phyloP scores from a whole-genome alignment of 352 stramenopile genomes.

The Peronosclerospora sorghi region DNA sequence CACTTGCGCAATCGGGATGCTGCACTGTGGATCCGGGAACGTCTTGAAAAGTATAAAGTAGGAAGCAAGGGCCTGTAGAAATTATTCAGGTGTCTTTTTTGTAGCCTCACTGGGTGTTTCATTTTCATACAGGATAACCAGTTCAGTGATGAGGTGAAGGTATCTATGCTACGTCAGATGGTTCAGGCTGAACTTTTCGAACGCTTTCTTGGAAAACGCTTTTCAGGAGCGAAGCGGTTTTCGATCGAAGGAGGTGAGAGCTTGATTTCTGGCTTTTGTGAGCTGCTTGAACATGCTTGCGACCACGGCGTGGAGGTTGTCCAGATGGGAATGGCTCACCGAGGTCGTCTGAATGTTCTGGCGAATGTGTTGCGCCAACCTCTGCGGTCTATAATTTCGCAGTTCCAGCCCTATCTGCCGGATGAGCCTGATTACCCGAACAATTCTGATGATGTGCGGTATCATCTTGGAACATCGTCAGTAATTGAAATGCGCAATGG shows the following conservation, averaged over 20 bases:
- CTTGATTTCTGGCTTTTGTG: slow-evolving; percentile 91
- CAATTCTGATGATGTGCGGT: slow-evolving; percentile 84
- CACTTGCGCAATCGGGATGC: slow-evolving; percentile 92
- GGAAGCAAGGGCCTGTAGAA: background rate
- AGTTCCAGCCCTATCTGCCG: slow-evolving; percentile 78
- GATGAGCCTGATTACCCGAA: slow-evolving; percentile 80
- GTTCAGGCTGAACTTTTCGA: slow-evolving; percentile 96
- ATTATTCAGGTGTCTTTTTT: background rate
- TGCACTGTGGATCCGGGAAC: slow-evolving; percentile 67
- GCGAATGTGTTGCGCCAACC: slow-evolving; percentile 97
- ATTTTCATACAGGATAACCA: slow-evolving; percentile 17
- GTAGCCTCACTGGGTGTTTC: background rate
- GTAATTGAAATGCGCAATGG: slow-evolving; percentile 56
- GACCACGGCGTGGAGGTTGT: slow-evolving; percentile 94
- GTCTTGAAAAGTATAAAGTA: slow-evolving; percentile 56
- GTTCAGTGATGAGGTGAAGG: slow-evolving; percentile 81
- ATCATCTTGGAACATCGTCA: slow-evolving; percentile 79
- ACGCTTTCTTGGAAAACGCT: slow-evolving; percentile 94
- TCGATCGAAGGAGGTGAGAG: slow-evolving; percentile 96
- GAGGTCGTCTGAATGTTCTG: slow-evolving; percentile 95
- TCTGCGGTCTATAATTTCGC: slow-evolving; percentile 89
- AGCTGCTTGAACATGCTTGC: slow-evolving; percentile 91
- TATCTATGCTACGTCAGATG: slow-evolving; percentile 91
- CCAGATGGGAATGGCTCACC: slow-evolving; percentile 99
- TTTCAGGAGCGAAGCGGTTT: slow-evolving; percentile 94